phyloP scores from a whole-genome alignment of 352 stramenopile species.

The Globisporangium acanthophoron region DNA sequence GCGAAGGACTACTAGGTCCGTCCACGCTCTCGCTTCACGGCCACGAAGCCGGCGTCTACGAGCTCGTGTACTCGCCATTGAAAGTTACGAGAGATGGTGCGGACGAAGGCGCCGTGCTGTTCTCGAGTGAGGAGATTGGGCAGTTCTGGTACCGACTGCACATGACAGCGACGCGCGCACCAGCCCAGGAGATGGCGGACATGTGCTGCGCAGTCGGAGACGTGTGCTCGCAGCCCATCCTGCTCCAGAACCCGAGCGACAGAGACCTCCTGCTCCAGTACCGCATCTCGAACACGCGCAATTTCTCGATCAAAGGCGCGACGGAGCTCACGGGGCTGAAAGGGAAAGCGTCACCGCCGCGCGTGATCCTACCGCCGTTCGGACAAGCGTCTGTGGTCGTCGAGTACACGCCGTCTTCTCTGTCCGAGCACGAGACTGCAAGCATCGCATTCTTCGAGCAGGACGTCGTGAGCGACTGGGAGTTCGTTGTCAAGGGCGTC shows the following conservation, averaged over 20 bases:
- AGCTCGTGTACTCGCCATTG: slow-evolving; percentile 90
- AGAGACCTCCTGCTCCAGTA: slow-evolving; percentile 71
- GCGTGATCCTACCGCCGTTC: slow-evolving; percentile 63
- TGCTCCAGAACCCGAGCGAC: slow-evolving; percentile 89
- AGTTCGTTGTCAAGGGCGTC: slow-evolving; percentile 74
- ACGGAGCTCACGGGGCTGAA: neutral
- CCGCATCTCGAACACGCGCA: slow-evolving; percentile 70
- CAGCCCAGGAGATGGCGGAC: slow-evolving; percentile 44
- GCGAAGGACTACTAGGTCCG: slow-evolving; percentile 83
- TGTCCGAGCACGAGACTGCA: slow-evolving; percentile 73
- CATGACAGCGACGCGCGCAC: slow-evolving; percentile 56
- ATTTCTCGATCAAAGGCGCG: slow-evolving; percentile 80
- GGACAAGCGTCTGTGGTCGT: slow-evolving; percentile 59
- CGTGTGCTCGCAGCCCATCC: slow-evolving; percentile 61
- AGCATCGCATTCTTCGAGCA: slow-evolving; percentile 73
- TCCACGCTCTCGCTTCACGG: slow-evolving; percentile 65
- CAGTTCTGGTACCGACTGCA: slow-evolving; percentile 93
- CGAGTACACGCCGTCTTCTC: slow-evolving; percentile 87
- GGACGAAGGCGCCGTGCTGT: slow-evolving; percentile 81
- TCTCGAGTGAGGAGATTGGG: slow-evolving; percentile 86
- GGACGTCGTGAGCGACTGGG: slow-evolving; percentile 84
- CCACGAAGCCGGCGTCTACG: slow-evolving; percentile 74
- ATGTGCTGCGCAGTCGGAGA: slow-evolving; percentile 87
- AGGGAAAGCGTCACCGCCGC: slow-evolving; percentile 4
- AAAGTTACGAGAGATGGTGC: slow-evolving; percentile 25